Evolutionary conservation across 225 moss, liverwort and hornwort genomes (phyloP), one percentile per base, ranked within the genome.

Genomic region (Ulota crispa): DNA sequence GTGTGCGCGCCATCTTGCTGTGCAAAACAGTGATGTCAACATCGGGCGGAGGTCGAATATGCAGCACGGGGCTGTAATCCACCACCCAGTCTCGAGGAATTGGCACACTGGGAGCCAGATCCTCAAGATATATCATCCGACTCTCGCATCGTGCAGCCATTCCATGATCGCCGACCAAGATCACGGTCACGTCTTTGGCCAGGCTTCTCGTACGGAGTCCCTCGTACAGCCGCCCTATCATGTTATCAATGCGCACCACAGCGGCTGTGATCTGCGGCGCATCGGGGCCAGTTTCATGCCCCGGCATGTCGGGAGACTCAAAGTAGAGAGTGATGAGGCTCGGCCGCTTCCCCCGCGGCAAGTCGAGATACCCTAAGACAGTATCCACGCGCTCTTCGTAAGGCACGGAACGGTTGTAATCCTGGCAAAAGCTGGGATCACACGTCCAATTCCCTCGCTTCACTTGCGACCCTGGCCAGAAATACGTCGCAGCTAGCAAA

Each of bases 381-480:
- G 89, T 30, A 72, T 99, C 99, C 54, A 99, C 96, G 64, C 99
- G 93, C 13, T 92, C 84, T 60, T 95, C 92, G 10, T 89, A 99
- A 6, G 94, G 94, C 41, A 99, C 96, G 6, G 91, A 89, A 0
- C 7, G 3, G 76, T 99, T 94, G 83, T 96, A 99, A 9, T 81
- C 36, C 82, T 73, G 82, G 64, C 99, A 99, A 56, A 92, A 88
- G 43, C 73, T 59, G 16, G 90, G 87, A 53, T 92, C 91, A 60
- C 99, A 99, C 4, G 91, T 92, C 99, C 99, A 99, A n/a, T 90
- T 90, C 8, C 88, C 96, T 45, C 89, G 83, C 60, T 80, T 82
- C 62, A 96, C 96, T 47, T 99, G 87, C n/a, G 96, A 96, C 23
- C 99, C 99, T 23, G 99, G 93, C 99, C 99, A 99, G 89, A 99